A percentile compares a stretch with the other conserved stretches of the same genome.
Conservation (phyloP, 257 asterid genomes). For the Fraxinus americana region DNA sequence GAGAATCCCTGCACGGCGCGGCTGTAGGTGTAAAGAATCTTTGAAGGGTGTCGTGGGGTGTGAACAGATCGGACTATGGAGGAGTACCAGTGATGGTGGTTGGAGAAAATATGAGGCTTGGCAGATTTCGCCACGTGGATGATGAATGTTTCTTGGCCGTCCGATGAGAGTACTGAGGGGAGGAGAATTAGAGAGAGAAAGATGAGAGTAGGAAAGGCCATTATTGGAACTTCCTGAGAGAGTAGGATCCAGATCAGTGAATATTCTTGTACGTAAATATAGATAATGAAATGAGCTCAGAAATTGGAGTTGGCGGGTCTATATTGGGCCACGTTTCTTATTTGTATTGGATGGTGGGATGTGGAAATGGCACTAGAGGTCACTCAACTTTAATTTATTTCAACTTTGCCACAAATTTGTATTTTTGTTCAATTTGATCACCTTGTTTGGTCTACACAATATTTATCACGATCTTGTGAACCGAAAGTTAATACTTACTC, state of each 20-base stretch:
- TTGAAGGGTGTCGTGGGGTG: conserved; percentile 49
- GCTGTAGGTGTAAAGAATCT: conserved; percentile 68
- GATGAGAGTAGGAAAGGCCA: conserved; percentile 30
- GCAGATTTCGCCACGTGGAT: conserved; percentile 67
- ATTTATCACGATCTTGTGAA: no score
- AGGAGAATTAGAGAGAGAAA: conserved; percentile 27
- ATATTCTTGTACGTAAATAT: conserved; percentile 3
- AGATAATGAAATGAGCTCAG: conserved; percentile 4
- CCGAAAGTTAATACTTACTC: background rate
- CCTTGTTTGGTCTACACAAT: background rate
- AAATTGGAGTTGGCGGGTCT: conserved; percentile 26
- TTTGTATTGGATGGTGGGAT: conserved; percentile 1
- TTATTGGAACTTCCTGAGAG: conserved; percentile 21
- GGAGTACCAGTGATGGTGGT: conserved; percentile 80
- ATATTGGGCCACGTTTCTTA: conserved; percentile 35
- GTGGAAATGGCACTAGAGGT: background rate
- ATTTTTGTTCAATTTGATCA: background rate
- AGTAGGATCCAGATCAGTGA: conserved; percentile 11
- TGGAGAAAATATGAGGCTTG: conserved; percentile 62
- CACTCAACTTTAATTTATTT: background rate
- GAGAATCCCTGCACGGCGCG: conserved; percentile 78
- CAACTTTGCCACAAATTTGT: background rate
- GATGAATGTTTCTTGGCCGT: conserved; percentile 64
- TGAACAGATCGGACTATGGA: conserved; percentile 63
- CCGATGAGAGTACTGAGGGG: conserved; percentile 38